Evolutionary conservation across 805 yeast genomes (phyloP).

Genomic region (Zygoascus flipseniorum): DNA sequence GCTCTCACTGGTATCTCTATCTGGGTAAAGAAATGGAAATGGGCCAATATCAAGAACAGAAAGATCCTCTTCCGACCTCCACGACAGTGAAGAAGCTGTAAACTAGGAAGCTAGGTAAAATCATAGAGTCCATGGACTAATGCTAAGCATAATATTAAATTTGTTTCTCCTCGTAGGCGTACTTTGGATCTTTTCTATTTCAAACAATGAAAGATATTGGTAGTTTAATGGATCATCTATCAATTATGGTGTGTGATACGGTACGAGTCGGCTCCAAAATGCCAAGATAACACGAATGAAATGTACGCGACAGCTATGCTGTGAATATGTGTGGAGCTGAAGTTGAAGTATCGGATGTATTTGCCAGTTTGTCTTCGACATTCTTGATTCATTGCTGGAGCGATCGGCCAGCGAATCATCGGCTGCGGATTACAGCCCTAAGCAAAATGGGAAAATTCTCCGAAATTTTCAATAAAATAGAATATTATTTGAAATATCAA

Average conservation of each 20-base stretch:
- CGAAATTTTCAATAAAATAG: too few species aligned
- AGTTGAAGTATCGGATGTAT: too few species aligned
- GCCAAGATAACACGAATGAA: too few species aligned
- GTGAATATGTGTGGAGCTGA: too few species aligned
- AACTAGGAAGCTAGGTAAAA: neutral
- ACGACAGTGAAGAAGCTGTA: constrained; percentile 36
- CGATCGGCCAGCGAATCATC: neutral
- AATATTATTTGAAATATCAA: too few species aligned
- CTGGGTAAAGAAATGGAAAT: constrained; percentile 96
- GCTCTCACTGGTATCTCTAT: constrained; percentile 73
- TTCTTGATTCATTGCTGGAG: neutral
- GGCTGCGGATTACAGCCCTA: too few species aligned
- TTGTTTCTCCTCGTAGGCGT: neutral
- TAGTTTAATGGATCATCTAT: too few species aligned
- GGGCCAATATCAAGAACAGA: constrained; percentile 94
- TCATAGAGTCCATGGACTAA: neutral
- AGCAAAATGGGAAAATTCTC: too few species aligned
- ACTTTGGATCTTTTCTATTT: neutral
- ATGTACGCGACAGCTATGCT: too few species aligned
- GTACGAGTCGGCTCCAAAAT: too few species aligned
- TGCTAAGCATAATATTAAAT: neutral
- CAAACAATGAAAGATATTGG: too few species aligned
- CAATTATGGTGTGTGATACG: too few species aligned
- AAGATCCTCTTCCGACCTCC: constrained; percentile 91
- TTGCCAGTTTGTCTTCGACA: neutral